Evolutionary conservation across 164 flowering plant genomes (phyloP), one percentile per base, ranked within the genome.

Genomic region (Malania oleifera): DNA sequence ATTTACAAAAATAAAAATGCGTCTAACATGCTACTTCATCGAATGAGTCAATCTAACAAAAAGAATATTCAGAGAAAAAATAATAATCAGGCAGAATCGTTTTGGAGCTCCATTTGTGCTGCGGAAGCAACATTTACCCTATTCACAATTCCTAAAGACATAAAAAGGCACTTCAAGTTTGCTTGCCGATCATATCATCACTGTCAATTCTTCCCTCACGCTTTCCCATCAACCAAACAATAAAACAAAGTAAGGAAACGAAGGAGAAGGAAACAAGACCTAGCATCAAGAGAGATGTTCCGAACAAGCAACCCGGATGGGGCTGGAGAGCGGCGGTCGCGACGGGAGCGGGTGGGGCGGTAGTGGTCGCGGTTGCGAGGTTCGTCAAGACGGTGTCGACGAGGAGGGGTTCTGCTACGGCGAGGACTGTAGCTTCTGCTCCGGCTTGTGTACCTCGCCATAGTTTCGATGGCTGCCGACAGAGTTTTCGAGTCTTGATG

Each of bases 301-400:
- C 98, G 90, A 51, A 91, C 82, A 37, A 91, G 96, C 38, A 91
- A 68, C 2, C 96, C 95, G 35, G 95, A 71, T 12, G 96, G 96
- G 35, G 69, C 77, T 28, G 89, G 80, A 7, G 95, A 82, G 25
- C 85, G 85, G 9, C 87, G 77, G 70, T 78, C 82, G 14, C 81
- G 68, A 66, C 46, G 37, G 34, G 81, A 76, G 57, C 80, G 67
- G 52, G 74, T 49, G 45, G 68, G 68, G 10, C 77, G 69, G 41
- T 67, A 55, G 25, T 78, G 74, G 50, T 80, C 88, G 26, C 85
- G 74, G 50, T 80, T 87, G 26, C 85, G 81, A 23, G 82, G 82
- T 23, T 78, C 82, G 37, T 76, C 80, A 70, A 74, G 71, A 3
- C 68, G 73, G 38, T 74, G 57, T 44, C 80, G 69, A 46, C 78